phyloP scores from a whole-genome alignment of 805 yeast genomes.

The Yarrowia keelungensis region DNA sequence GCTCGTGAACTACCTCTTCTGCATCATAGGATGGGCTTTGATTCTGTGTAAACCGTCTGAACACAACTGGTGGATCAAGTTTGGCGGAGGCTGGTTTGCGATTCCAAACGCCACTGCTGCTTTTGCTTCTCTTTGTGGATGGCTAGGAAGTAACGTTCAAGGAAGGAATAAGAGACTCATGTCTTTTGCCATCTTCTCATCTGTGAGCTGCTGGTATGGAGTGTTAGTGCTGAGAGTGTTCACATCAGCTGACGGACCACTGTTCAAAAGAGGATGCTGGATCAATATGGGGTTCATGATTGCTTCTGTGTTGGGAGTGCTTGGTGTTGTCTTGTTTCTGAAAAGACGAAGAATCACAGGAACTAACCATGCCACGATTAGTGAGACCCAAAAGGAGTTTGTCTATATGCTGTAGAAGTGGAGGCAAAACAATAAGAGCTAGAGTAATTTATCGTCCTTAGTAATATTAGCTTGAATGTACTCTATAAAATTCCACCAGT shows the following conservation, averaged over 20 bases:
- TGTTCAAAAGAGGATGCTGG: neutral
- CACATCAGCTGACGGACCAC: neutral
- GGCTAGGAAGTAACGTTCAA: neutral
- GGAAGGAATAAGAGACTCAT: constrained; percentile 5
- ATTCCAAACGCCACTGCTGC: neutral
- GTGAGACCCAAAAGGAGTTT: constrained; percentile 13
- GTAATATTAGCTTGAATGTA: too few relatives aligned
- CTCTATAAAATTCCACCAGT: too few relatives aligned
- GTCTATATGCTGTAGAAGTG: neutral
- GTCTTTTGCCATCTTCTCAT: neutral
- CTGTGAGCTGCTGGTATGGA: constrained; percentile 10
- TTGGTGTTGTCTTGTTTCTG: neutral
- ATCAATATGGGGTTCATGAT: constrained; percentile 14
- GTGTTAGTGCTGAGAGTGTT: constrained; percentile 4
- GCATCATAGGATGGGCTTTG: neutral
- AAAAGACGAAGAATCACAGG: neutral
- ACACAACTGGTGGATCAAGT: constrained; percentile 3
- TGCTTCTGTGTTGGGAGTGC: neutral
- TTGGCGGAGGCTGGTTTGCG: constrained; percentile 1
- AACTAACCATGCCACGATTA: neutral
- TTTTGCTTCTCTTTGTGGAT: neutral
- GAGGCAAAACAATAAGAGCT: too few relatives aligned
- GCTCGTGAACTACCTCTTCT: constrained; percentile 3
- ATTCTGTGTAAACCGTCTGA: neutral
- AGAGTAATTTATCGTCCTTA: too few relatives aligned